phyloP scores from a whole-genome alignment of 495 filamentous ascomycete genomes.

The Penicillium flavigenum region DNA sequence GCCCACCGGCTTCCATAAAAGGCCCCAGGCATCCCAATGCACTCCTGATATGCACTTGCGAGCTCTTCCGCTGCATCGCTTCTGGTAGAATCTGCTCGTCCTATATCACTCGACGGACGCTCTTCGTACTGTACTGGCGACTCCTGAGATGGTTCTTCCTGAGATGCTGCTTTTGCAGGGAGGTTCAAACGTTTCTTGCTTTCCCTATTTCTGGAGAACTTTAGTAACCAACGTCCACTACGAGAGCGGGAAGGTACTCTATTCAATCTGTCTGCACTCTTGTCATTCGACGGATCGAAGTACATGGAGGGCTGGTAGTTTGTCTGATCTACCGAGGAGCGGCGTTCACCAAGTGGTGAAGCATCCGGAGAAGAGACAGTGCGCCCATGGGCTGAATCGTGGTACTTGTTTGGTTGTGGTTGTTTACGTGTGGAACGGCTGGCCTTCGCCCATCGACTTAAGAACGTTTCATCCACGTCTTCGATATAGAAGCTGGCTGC shows the following conservation, averaged over 20 bases:
- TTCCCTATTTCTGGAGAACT: conserved; percentile 20
- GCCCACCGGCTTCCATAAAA: conserved; percentile 33
- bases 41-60: conserved; percentile 30
- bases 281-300: neutral
- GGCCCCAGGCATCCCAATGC: conserved; percentile 31
- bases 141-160: conserved; percentile 12
- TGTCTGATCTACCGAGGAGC: conserved; percentile 6
- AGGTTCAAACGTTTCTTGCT: conserved; percentile 14
- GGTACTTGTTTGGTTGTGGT: neutral
- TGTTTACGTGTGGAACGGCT: neutral
- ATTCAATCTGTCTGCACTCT: conserved; percentile 14
- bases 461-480: conserved; percentile 1
- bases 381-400: neutral
- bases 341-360: neutral
- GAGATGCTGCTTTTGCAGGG: conserved; percentile 16
- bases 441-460: neutral
- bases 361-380: neutral
- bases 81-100: conserved; percentile 18
- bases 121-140: conserved; percentile 19
- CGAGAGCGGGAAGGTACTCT: conserved; percentile 16
- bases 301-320: neutral
- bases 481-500: conserved; percentile 1
- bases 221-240: conserved; percentile 15
- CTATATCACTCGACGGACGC: conserved; percentile 12
- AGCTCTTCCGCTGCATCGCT: conserved; percentile 21